Conservation (phyloP, 768 basidiomycete species). For the Agaricus blazei region DNA sequence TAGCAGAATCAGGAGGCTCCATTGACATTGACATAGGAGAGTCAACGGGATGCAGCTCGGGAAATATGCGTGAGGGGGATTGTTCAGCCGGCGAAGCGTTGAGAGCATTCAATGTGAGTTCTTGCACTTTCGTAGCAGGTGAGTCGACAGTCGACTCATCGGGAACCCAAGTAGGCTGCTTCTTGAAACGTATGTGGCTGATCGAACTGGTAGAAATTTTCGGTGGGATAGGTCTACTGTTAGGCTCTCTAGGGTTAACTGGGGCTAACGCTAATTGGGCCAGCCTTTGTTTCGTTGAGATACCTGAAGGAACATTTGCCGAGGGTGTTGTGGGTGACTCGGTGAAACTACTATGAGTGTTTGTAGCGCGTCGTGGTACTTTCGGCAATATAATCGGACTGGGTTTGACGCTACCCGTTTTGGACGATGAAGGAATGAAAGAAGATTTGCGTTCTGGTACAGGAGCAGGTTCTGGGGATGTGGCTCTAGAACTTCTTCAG, state of each 20-base stretch:
- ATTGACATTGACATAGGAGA: neutral
- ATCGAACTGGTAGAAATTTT: constrained; percentile 8
- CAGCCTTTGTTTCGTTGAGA: constrained; percentile 49
- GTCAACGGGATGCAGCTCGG: neutral
- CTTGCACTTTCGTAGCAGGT: neutral
- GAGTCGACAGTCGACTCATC: constrained; percentile 8
- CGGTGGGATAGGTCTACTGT: constrained; percentile 8
- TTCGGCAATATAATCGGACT: constrained; percentile 10
- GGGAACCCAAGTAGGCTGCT: neutral
- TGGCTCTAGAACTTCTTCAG: constrained; percentile 2
- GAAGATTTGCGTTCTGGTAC: constrained; percentile 1
- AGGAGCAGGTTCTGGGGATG: neutral
- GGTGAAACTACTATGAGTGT: constrained; percentile 19
- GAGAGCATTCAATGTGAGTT: constrained; percentile 6
- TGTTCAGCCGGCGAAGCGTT: neutral
- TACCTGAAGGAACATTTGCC: constrained; percentile 21
- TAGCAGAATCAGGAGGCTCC: neutral
- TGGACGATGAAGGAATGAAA: neutral
- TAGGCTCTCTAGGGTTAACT: constrained; percentile 27
- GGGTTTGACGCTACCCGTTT: neutral
- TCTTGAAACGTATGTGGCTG: constrained; percentile 8
- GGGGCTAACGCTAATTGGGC: constrained; percentile 34
- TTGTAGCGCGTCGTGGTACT: constrained; percentile 14
- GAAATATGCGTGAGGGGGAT: neutral
- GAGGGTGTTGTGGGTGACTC: constrained; percentile 1